phyloP scores from a whole-genome alignment of 805 yeast genomes.

The Sugiyamaella valdiviana region DNA sequence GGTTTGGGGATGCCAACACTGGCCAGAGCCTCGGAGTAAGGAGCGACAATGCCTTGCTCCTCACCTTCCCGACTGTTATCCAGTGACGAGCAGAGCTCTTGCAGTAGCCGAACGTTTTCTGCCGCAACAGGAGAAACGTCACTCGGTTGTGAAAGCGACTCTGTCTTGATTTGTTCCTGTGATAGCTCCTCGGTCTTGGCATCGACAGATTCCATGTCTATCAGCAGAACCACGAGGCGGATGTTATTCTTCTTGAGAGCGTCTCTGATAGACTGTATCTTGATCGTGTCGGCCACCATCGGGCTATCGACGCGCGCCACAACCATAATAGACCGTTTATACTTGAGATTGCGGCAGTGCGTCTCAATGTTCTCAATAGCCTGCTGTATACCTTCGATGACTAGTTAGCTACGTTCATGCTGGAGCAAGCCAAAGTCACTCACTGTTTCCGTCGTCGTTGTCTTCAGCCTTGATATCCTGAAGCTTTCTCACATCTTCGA shows the following conservation, averaged over 20 bases:
- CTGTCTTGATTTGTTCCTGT: too few species aligned
- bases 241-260: constrained; percentile 13
- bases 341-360: constrained; percentile 28
- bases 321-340: constrained; percentile 35
- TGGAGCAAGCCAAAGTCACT: background rate
- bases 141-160: too few species aligned
- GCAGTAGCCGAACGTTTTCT: background rate
- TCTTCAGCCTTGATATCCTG: constrained; percentile 6
- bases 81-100: background rate
- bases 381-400: constrained; percentile 26
- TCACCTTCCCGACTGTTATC: background rate
- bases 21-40: constrained; percentile 2
- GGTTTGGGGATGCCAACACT: constrained; percentile 24
- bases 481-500: constrained; percentile 2
- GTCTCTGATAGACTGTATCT: constrained; percentile 3
- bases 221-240: constrained; percentile 15
- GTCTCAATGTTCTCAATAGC: constrained; percentile 33
- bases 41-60: background rate
- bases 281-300: constrained; percentile 5
- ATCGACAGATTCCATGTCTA: constrained; percentile 14
- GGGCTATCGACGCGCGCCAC: constrained; percentile 27
- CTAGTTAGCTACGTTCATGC: constrained; percentile 3
- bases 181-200: background rate
- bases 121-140: background rate
- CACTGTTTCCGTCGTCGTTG: constrained; percentile 8